phyloP scores from a whole-genome alignment of 192 early-diverging fungal genomes.

The Backusella mclennaniae region DNA sequence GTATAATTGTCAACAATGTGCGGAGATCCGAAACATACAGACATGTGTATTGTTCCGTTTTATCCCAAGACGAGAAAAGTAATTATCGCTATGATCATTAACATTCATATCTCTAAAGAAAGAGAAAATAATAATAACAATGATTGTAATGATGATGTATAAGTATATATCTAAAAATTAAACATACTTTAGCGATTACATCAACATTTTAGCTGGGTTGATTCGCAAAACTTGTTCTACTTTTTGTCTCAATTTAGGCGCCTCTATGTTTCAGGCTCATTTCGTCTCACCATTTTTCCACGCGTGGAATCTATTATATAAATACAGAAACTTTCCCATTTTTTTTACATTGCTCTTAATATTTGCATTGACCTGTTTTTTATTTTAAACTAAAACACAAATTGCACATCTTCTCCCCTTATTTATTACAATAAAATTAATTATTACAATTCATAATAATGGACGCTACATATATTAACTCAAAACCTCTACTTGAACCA shows the following conservation, averaged over 20 bases:
- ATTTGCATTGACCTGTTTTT: neutral
- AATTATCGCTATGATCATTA: neutral
- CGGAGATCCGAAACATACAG: neutral
- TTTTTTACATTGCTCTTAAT: neutral
- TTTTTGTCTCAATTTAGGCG: constrained; percentile 10
- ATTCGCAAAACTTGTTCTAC: constrained; percentile 11
- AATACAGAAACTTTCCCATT: neutral
- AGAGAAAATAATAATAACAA: neutral
- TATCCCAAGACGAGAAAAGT: neutral
- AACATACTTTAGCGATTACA: neutral
- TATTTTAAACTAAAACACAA: neutral
- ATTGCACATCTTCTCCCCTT: neutral
- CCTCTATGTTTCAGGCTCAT: constrained; percentile 16
- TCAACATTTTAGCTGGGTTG: neutral
- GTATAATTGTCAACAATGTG: neutral
- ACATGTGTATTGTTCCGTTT: neutral
- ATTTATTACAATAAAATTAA: neutral
- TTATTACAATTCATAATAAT: neutral
- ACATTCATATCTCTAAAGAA: neutral
- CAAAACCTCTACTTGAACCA: neutral
- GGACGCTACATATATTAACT: neutral
- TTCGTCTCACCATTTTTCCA: constrained; percentile 15
- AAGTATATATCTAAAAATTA: neutral
- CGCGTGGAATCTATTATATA: neutral
- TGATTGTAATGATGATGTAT: neutral